Percentiles rank a stretch among this genome's conserved stretches.
Evolutionary conservation across 441 rosid species (phyloP).

Genomic region (Jatropha podagrica): DNA sequence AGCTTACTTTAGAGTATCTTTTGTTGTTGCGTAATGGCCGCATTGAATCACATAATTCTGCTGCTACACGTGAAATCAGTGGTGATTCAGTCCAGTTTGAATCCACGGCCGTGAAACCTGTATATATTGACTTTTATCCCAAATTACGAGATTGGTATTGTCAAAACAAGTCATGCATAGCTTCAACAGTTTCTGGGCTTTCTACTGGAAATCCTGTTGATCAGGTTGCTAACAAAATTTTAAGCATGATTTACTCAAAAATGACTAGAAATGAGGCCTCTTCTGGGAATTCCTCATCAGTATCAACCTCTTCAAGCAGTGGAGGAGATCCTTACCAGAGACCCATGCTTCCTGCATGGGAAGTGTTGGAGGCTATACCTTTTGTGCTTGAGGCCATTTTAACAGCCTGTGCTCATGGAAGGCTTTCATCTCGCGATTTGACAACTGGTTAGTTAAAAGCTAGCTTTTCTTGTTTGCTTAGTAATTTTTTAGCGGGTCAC

Average conservation of each 20-base stretch:
- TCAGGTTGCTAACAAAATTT: conserved; percentile 55
- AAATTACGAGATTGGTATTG: conserved; percentile 66
- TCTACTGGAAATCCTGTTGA: conserved; percentile 53
- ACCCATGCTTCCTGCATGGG: conserved; percentile 72
- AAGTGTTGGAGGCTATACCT: conserved; percentile 66
- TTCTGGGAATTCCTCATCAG: conserved; percentile 41
- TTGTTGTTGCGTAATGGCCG: conserved; percentile 46
- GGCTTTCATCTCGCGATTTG: conserved; percentile 64
- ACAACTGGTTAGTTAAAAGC: conserved; percentile 48
- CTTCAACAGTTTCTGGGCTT: conserved; percentile 53
- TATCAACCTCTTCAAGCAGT: conserved; percentile 36
- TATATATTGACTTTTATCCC: conserved; percentile 52
- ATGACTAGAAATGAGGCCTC: conserved; percentile 40
- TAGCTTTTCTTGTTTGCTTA: conserved; percentile 10
- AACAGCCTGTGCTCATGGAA: conserved; percentile 72
- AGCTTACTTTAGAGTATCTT: conserved; percentile 59
- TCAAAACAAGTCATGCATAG: conserved; percentile 56
- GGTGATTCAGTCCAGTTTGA: conserved; percentile 25
- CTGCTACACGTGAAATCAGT: conserved; percentile 28
- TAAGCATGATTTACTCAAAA: conserved; percentile 58
- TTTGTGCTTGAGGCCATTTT: conserved; percentile 62
- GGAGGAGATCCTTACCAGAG: conserved; percentile 49
- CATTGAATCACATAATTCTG: conserved; percentile 27
- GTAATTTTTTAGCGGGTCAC: not conserved
- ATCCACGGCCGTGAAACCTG: conserved; percentile 34